Evolutionary conservation across 139 green algal genomes (phyloP).

Genomic region (Chlamydomonas sp.): DNA sequence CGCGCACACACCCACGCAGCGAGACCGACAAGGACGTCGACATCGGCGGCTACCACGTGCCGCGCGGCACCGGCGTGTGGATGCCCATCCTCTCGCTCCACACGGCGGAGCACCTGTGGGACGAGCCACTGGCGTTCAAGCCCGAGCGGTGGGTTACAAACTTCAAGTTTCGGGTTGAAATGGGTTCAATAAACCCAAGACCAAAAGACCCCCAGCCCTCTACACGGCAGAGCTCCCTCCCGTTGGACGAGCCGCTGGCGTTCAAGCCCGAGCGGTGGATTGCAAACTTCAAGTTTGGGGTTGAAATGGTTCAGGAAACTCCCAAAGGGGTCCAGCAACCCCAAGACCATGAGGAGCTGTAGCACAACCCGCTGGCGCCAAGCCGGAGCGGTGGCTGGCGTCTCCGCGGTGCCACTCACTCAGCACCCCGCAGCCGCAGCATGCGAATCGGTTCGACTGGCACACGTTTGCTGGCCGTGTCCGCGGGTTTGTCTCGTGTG

Average conservation of each 20-base stretch:
- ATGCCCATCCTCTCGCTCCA: not conserved
- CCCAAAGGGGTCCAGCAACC: too few relatives aligned
- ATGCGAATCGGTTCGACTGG: too few relatives aligned
- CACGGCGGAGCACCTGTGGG: not conserved
- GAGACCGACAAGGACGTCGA: not conserved
- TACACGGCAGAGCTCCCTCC: not conserved
- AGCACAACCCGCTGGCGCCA: conserved; percentile 1
- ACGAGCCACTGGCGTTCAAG: conserved; percentile 12
- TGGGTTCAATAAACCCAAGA: too few relatives aligned
- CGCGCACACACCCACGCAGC: not conserved
- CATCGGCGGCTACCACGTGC: conserved; percentile 8
- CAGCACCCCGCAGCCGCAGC: too few relatives aligned
- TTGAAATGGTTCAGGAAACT: too few relatives aligned
- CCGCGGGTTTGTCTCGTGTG: too few relatives aligned
- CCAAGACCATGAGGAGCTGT: too few relatives aligned
- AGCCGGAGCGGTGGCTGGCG: conserved; percentile 9
- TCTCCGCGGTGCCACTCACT: too few relatives aligned
- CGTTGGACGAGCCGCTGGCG: conserved; percentile 5
- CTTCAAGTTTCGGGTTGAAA: too few relatives aligned
- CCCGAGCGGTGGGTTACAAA: conserved; percentile 8
- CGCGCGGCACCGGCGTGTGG: not conserved
- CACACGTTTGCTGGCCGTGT: too few relatives aligned
- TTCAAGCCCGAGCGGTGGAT: conserved; percentile 11
- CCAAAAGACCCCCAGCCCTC: too few relatives aligned
- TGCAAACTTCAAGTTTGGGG: too few relatives aligned